Evolutionary conservation across 176 grass and related monocot species (phyloP), one percentile per base, ranked within the genome.

Genomic region (Metroxylon sagu): DNA sequence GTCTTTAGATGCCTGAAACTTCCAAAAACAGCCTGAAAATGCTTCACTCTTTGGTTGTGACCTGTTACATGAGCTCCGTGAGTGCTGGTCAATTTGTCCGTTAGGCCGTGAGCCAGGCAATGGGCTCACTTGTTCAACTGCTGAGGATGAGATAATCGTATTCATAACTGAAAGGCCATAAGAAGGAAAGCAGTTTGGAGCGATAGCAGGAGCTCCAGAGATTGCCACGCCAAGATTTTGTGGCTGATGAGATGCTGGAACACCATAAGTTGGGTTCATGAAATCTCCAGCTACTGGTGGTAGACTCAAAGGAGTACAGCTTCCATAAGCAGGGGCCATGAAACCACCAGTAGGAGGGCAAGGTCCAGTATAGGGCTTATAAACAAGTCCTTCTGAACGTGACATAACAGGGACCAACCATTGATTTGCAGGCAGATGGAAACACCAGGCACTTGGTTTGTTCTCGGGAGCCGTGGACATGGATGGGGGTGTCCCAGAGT

Each of bases 351-450:
- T 72, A 16, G 94, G 82, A 18, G 85, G 94, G 53, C 84, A 97
- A 2, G 67, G 72, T 30, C 87, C 93, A 4, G 70, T 25, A 59
- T 92, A 97, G 18, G 93, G 84, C 49, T 93, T 98, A 73, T 92
- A 98, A 53, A 98, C 82, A 71, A 98, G 74, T 14, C 93, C 93
- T 78, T 97, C 92, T 5, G 76, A 92, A 3, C 85, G 82, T 26
- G 88, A 79, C 94, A 98, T 83, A 15, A 92, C 79, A 18, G 94
- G 94, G 50, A 98, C 74, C 8, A 98, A 60, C 94, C 88, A 93
- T 63, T 89, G 94, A 60, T 85, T 98, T 16, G 58, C 68, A 55
- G 79, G 57, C 52, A 85, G 60, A 59, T 73, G 70, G 65, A 70
- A 50, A 16, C 80, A 77, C 71, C 79, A 81, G 17, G 64, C 72